phyloP scores from a whole-genome alignment of 371 early-diverging fungal genomes.

The Capillidium heterosporum region DNA sequence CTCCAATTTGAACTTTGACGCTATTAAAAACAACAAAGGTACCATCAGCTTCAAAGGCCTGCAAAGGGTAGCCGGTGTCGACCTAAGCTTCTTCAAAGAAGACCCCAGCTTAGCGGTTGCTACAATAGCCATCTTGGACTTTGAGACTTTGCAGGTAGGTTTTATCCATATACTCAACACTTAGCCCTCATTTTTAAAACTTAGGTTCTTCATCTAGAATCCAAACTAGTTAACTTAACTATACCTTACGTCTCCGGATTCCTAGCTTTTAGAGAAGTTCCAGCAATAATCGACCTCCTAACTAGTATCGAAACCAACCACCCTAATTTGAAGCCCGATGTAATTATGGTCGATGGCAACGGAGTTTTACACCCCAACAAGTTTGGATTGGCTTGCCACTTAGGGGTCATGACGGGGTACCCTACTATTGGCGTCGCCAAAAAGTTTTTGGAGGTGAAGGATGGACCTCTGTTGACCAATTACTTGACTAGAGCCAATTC shows the following conservation, averaged over 20 bases:
- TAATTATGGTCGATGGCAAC: constrained; percentile 79
- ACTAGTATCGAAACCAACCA: constrained; percentile 18
- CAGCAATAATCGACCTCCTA: constrained; percentile 33
- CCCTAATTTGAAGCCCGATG: constrained; percentile 47
- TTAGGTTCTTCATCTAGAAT: constrained; percentile 32
- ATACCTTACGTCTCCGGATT: constrained; percentile 72
- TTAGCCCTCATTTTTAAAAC: background rate
- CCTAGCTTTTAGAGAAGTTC: constrained; percentile 75
- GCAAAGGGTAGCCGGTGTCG: constrained; percentile 57
- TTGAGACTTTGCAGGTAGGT: constrained; percentile 29
- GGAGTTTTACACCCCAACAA: constrained; percentile 68
- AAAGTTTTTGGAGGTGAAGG: constrained; percentile 56
- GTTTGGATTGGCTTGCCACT: constrained; percentile 77
- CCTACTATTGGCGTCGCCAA: constrained; percentile 80
- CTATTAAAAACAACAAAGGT: no score
- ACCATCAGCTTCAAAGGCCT: constrained; percentile 16
- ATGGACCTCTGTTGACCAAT: constrained; percentile 14
- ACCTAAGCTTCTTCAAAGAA: constrained; percentile 54
- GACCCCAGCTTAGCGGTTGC: constrained; percentile 47
- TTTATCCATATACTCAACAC: constrained; percentile 7
- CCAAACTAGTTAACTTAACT: constrained; percentile 28
- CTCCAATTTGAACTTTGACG: no score
- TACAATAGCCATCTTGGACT: constrained; percentile 43
- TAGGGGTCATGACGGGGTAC: constrained; percentile 48
- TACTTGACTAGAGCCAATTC: background rate